These are phyloP conservation scores for Aciculosporium take DNA, from an alignment of 2,329 filamentous ascomycete genomes.

Conservation along the genomic window DNA sequence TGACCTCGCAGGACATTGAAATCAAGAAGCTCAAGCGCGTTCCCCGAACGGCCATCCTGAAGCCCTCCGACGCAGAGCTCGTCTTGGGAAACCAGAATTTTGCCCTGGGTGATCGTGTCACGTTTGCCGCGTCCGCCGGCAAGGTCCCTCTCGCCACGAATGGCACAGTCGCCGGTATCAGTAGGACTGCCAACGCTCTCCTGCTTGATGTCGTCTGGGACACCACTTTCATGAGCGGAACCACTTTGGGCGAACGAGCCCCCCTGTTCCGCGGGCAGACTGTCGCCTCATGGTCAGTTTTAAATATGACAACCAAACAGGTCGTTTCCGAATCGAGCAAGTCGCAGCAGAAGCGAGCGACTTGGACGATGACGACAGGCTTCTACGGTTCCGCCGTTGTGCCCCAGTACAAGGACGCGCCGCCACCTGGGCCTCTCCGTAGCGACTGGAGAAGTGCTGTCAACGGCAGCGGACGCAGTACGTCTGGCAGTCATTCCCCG, in stretches of 20 bases:
- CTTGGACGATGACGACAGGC: slow-evolving; percentile 34
- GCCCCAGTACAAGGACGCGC: slow-evolving; percentile 46
- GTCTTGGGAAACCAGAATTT: slow-evolving; percentile 77
- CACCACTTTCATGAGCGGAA: slow-evolving; percentile 91
- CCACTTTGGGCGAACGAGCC: slow-evolving; percentile 77
- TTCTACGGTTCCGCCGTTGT: slow-evolving; percentile 44
- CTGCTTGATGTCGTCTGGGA: slow-evolving; percentile 91
- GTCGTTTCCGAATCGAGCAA: slow-evolving; percentile 52
- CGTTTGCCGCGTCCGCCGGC: slow-evolving; percentile 84
- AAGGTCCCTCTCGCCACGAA: slow-evolving; percentile 86
- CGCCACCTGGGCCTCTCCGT: slow-evolving; percentile 38
- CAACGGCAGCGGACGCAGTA: slow-evolving; percentile 26
- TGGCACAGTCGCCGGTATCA: slow-evolving; percentile 91
- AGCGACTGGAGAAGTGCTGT: slow-evolving; percentile 45
- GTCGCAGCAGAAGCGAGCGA: slow-evolving; percentile 35
- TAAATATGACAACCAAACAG: slow-evolving; percentile 77
- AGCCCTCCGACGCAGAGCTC: slow-evolving; percentile 92
- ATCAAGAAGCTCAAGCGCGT: slow-evolving; percentile 64
- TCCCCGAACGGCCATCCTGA: slow-evolving; percentile 74
- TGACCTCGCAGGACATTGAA: slow-evolving; percentile 36
- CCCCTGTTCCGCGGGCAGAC: slow-evolving; percentile 90
- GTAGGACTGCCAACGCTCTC: slow-evolving; percentile 66
- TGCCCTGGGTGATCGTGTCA: slow-evolving; percentile 72
- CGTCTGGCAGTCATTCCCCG: slow-evolving; percentile 20
- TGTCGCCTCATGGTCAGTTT: slow-evolving; percentile 70